Conservation (phyloP, 371 early-diverging fungal species). For the Globomyces sp. region DNA sequence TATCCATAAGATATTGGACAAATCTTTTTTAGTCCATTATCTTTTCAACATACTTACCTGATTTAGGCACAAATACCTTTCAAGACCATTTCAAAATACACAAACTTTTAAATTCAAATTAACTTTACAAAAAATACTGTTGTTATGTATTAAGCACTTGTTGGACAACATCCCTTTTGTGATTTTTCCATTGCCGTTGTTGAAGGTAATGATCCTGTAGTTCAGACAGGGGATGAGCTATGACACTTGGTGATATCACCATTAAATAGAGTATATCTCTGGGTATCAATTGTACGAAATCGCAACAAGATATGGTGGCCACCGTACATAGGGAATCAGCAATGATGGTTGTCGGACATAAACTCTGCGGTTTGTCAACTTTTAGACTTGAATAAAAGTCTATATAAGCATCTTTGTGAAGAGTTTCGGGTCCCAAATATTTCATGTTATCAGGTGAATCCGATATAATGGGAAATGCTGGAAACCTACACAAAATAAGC, state of each 20-base stretch:
- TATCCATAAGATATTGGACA: too few species aligned
- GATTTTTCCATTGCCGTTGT: conserved; percentile 3
- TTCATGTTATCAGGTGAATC: not conserved
- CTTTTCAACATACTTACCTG: too few species aligned
- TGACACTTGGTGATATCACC: not conserved
- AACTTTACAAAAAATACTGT: too few species aligned
- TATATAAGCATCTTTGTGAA: conserved; percentile 5
- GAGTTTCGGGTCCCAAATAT: conserved; percentile 1
- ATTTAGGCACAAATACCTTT: too few species aligned
- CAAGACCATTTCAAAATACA: too few species aligned
- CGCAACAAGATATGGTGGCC: not conserved
- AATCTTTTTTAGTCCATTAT: too few species aligned
- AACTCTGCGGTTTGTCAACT: not conserved
- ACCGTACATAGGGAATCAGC: not conserved
- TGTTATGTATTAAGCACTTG: too few species aligned
- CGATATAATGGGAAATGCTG: conserved; percentile 2
- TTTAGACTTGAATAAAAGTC: not conserved
- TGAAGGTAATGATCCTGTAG: conserved; percentile 7
- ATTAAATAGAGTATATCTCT: conserved; percentile 1
- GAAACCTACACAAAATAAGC: not conserved
- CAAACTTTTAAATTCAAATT: too few species aligned
- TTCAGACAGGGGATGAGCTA: not conserved
- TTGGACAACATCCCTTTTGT: not conserved
- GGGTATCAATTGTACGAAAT: conserved; percentile 4
- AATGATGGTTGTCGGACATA: not conserved